Evolutionary conservation across 345 rosid species (phyloP).

Genomic region (Brassica incana): DNA sequence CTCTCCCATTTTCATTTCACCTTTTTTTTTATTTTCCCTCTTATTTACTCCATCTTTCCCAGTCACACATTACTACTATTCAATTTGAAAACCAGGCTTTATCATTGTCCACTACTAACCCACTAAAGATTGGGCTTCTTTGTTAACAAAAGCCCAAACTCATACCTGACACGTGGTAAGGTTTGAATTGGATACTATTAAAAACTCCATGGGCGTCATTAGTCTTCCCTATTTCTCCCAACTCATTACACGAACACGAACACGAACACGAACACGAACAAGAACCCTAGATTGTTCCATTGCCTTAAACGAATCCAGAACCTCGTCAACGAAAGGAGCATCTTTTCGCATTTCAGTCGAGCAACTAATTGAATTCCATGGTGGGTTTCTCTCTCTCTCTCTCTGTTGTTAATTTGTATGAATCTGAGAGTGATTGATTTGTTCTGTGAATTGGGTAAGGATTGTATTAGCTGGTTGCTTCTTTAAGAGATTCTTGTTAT

Average conservation of each 20-base stretch:
- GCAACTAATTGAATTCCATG: conserved; percentile 24
- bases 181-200: not conserved
- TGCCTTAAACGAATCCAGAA: not conserved
- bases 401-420: not conserved
- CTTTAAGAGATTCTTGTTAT: not conserved
- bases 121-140: not conserved
- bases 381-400: conserved; percentile 17
- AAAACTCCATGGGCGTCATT: conserved; percentile 18
- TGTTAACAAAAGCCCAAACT: not conserved
- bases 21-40: too few species aligned
- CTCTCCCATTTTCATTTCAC: too few species aligned
- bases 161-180: conserved; percentile 14
- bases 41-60: too few species aligned
- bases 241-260: conserved; percentile 14
- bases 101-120: not conserved
- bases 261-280: too few species aligned
- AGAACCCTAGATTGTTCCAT: conserved; percentile 30
- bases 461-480: not conserved
- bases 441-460: not conserved
- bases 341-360: not conserved
- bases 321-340: not conserved
- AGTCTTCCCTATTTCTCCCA: not conserved
- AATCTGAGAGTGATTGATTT: not conserved
- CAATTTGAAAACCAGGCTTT: too few species aligned
- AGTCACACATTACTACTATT: too few species aligned